Evolutionary conservation across 2,329 filamentous ascomycete species (phyloP), one percentile per base, ranked within the genome.

Genomic region (Zalaria obscura): DNA sequence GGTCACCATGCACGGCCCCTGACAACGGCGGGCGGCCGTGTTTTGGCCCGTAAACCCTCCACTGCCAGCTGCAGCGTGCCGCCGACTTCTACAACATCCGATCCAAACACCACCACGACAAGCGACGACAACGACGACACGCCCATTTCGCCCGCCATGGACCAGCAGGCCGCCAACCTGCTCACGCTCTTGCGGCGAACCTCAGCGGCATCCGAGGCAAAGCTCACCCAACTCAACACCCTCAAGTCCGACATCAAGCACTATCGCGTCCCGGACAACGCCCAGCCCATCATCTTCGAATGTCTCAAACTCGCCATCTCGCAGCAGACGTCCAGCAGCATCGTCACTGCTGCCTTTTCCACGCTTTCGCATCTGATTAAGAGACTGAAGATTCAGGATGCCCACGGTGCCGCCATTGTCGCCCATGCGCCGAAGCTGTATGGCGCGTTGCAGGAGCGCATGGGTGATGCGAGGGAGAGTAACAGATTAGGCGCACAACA

Each of bases 231-330:
- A 40, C 75, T 93, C 53, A 83, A 76, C 44, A 71, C 68, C 53
- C 67, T 85, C 61, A 93, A 93, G 64, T 87, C 83, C 27, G 46
- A 78, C 59, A 94, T 94, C 69, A 94, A 94, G 62, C 87, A 93
- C 62, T 81, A 83, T 58, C 87, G 87, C 66, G 84, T 94, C 36
- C 85, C 86, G 46, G 85, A 93, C 50, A 63, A 64, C 41, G 73
- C 73, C 53, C 74, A 93, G 52, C 64, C 76, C 26, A 69, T 76
- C 44, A 76, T 94, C 48, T 93, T 94, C 63, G 86, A 95, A 46
- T 83, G 80, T 48, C 70, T 93, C 54, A 80, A 81, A 48, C 66
- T 78, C 40, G 83, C 85, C 45, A 81, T 89, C 50, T 67, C 71
- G 41, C 83, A 84, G 35, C 80, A 83, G 52, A 83, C 93, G 54